These are phyloP conservation scores for Paecilomyces sp. DNA, from an alignment of 2,329 filamentous ascomycete species.

Conservation along the genomic window DNA sequence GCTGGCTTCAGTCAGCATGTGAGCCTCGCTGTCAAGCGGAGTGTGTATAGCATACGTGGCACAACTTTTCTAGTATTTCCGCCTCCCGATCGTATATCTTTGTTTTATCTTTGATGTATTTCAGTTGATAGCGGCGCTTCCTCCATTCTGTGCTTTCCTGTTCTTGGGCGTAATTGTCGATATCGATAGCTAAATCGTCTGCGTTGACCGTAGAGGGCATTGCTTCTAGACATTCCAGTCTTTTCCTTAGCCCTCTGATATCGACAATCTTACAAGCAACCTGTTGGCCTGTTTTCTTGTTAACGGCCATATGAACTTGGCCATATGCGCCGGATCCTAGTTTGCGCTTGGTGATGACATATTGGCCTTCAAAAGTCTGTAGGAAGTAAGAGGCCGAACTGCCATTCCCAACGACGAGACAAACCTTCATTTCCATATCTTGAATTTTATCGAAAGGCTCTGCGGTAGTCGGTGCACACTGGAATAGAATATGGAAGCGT, in stretches of 20 bases:
- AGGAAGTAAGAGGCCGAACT: not conserved
- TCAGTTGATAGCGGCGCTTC: constrained; percentile 10
- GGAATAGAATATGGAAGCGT: constrained; percentile 14
- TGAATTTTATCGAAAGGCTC: constrained; percentile 20
- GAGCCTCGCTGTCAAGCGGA: not conserved
- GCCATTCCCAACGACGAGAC: not conserved
- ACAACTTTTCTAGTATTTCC: constrained; percentile 44
- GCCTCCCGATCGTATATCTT: constrained; percentile 32
- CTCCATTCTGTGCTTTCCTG: constrained; percentile 11
- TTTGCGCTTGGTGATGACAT: constrained; percentile 30
- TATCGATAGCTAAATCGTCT: constrained; percentile 8
- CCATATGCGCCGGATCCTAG: constrained; percentile 38
- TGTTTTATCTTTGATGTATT: constrained; percentile 20
- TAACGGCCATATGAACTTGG: constrained; percentile 36
- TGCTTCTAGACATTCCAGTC: constrained; percentile 2
- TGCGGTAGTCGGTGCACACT: constrained; percentile 2
- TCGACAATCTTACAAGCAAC: constrained; percentile 41
- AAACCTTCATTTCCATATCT: constrained; percentile 27
- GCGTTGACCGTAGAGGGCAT: constrained; percentile 3
- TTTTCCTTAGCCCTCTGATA: constrained; percentile 19
- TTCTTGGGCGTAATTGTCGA: constrained; percentile 7
- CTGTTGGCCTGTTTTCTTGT: constrained; percentile 24
- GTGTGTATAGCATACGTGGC: constrained; percentile 38
- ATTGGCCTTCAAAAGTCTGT: constrained; percentile 26
- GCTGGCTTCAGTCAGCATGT: constrained; percentile 27